phyloP scores from a whole-genome alignment of 225 moss, liverwort and hornwort species.

The Pleurozium schreberi region DNA sequence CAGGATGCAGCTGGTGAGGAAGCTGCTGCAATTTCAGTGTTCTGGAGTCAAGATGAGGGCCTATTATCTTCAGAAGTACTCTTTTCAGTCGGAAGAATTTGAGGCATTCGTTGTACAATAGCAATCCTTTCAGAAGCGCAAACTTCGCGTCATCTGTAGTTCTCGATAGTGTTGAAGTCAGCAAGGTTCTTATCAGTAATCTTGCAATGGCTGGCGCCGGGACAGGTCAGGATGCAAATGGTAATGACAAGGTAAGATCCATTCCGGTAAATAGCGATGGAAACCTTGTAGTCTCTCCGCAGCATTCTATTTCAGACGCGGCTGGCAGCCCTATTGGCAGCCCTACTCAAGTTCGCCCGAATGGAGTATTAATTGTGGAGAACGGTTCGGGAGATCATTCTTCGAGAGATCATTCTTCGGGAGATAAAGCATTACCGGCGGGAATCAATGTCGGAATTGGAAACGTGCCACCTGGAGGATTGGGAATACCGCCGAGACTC shows the following conservation, averaged over 20 bases:
- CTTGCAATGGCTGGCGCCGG: not conserved
- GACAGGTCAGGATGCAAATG: not conserved
- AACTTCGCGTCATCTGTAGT: not conserved
- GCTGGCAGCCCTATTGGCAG: not conserved
- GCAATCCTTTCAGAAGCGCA: not conserved
- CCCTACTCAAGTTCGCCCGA: not conserved
- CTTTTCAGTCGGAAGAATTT: not conserved
- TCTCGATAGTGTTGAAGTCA: not conserved
- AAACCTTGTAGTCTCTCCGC: not conserved
- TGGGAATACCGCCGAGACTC: constrained; percentile 11
- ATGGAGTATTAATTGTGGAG: not conserved
- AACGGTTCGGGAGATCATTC: not conserved
- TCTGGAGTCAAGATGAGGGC: constrained; percentile 17
- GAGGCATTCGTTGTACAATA: not conserved
- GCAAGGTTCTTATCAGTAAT: not conserved
- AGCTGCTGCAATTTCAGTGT: constrained; percentile 3
- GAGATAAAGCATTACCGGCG: not conserved
- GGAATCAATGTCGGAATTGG: constrained; percentile 14
- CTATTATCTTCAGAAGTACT: not conserved
- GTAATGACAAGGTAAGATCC: not conserved
- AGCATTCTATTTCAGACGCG: not conserved
- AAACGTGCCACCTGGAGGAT: not conserved
- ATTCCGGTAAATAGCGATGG: not conserved
- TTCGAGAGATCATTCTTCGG: not conserved
- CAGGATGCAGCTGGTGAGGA: constrained; percentile 19